Evolutionary conservation across 2,329 filamentous ascomycete genomes (phyloP).

Genomic region (Pseudogymnoascus sp.): DNA sequence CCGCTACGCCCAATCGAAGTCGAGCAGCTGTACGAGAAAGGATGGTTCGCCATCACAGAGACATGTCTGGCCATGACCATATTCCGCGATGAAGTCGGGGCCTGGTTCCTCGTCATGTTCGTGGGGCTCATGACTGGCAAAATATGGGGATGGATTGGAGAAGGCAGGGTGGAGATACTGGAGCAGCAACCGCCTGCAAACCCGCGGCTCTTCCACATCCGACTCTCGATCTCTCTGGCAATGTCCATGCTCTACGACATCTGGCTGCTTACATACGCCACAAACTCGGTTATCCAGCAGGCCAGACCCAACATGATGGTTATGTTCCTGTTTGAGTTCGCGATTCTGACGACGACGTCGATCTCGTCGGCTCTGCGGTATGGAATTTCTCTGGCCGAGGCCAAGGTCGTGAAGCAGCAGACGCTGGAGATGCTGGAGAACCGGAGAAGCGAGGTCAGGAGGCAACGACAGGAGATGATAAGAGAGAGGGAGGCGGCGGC

Average conservation of each 20-base stretch:
- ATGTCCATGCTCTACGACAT: conserved; percentile 74
- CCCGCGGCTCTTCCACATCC: conserved; percentile 76
- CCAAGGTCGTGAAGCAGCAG: conserved; percentile 66
- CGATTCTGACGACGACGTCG: conserved; percentile 73
- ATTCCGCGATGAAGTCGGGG: conserved; percentile 88
- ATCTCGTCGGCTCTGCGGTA: conserved; percentile 75
- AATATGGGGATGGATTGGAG: conserved; percentile 97
- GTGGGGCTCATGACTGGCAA: conserved; percentile 86
- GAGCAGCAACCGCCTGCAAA: conserved; percentile 93
- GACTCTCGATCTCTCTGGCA: conserved; percentile 69
- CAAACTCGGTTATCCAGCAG: conserved; percentile 75
- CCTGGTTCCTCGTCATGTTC: conserved; percentile 96
- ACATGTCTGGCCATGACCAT: conserved; percentile 97
- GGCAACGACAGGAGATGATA: conserved; percentile 45
- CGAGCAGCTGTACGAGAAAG: conserved; percentile 94
- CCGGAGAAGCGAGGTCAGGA: conserved; percentile 59
- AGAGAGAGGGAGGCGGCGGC: conserved; percentile 30
- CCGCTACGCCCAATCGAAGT: conserved; percentile 86
- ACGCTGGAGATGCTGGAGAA: conserved; percentile 61
- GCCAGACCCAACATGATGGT: conserved; percentile 98
- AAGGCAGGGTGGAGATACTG: conserved; percentile 85
- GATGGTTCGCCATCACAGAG: conserved; percentile 96
- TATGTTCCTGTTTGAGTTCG: conserved; percentile 98
- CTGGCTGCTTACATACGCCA: conserved; percentile 71
- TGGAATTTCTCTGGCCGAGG: conserved; percentile 67